A percentile compares a stretch with the other conserved stretches of the same genome.
Evolutionary conservation across 805 yeast genomes (phyloP).

Genomic region (Kazachstania bromeliacearum): DNA sequence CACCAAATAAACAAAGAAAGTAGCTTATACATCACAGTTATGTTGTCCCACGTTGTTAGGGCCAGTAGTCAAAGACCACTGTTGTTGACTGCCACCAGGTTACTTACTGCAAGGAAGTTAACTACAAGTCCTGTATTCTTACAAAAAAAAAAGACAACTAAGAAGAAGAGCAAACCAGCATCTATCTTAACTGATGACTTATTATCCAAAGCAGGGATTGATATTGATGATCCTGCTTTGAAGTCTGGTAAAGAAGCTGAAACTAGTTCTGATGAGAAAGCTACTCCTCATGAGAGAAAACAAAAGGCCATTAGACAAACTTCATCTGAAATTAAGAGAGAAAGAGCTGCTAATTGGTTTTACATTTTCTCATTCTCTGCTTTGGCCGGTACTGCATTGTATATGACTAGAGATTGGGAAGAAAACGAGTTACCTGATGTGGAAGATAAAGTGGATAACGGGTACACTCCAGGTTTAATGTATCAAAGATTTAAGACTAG

Average conservation of each 20-base stretch:
- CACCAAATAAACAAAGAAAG: too few species aligned
- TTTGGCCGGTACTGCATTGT: constrained; percentile 47
- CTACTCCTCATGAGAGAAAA: constrained; percentile 20
- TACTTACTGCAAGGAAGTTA: constrained; percentile 1
- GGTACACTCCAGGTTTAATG: constrained; percentile 56
- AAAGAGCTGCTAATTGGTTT: constrained; percentile 66
- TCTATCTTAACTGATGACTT: constrained; percentile 73
- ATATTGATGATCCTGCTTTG: constrained; percentile 34
- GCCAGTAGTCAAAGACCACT: not conserved
- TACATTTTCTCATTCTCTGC: constrained; percentile 46
- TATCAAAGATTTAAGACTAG: constrained; percentile 64
- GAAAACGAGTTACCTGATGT: constrained; percentile 58
- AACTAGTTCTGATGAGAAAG: constrained; percentile 12
- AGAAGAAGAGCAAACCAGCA: constrained; percentile 25
- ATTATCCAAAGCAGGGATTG: constrained; percentile 77
- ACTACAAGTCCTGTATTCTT: constrained; percentile 5
- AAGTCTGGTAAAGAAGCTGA: constrained; percentile 12
- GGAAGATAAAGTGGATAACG: constrained; percentile 48
- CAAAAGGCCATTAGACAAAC: constrained; percentile 52
- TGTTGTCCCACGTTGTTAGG: not conserved
- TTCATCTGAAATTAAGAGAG: constrained; percentile 73
- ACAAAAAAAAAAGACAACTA: constrained; percentile 12
- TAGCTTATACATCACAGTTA: too few species aligned
- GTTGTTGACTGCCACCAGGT: not conserved
- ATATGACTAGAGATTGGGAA: constrained; percentile 80